Percentiles rank a stretch among this genome's conserved stretches.
phyloP scores from a whole-genome alignment of 768 basidiomycete genomes.

The Termitomyces sp. region DNA sequence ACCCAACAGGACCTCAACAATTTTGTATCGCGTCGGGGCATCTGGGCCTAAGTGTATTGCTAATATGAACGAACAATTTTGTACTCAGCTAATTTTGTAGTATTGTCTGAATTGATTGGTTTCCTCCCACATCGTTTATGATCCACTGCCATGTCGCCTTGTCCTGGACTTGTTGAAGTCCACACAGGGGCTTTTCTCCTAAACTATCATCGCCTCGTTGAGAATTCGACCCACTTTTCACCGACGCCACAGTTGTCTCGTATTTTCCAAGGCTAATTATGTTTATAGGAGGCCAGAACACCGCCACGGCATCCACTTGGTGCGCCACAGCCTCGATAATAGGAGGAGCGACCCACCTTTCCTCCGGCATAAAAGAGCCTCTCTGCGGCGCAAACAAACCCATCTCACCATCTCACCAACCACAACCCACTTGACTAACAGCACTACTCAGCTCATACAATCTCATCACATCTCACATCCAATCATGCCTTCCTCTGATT shows the following conservation, averaged over 20 bases:
- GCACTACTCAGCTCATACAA: background rate
- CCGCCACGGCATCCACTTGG: background rate
- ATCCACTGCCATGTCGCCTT: background rate
- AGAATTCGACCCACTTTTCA: background rate
- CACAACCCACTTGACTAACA: background rate
- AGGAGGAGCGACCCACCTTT: slow-evolving; percentile 6
- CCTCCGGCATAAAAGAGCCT: slow-evolving; percentile 4
- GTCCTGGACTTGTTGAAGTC: background rate
- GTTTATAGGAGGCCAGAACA: background rate
- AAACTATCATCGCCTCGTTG: background rate
- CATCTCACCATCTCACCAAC: background rate
- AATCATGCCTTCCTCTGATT: background rate
- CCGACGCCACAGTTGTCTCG: background rate
- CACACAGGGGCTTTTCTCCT: background rate
- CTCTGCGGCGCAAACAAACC: background rate
- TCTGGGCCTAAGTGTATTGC: slow-evolving; percentile 16
- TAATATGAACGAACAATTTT: background rate
- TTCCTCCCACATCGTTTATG: background rate
- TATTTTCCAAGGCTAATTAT: background rate
- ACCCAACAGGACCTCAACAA: slow-evolving; percentile 73
- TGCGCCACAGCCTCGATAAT: slow-evolving; percentile 6
- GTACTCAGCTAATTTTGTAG: background rate
- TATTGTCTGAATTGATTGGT: background rate
- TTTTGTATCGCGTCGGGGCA: slow-evolving; percentile 51
- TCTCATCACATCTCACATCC: background rate